These are phyloP conservation scores for Microcos paniculata DNA, from an alignment of 345 rosid genomes.

Conservation along the genomic window DNA sequence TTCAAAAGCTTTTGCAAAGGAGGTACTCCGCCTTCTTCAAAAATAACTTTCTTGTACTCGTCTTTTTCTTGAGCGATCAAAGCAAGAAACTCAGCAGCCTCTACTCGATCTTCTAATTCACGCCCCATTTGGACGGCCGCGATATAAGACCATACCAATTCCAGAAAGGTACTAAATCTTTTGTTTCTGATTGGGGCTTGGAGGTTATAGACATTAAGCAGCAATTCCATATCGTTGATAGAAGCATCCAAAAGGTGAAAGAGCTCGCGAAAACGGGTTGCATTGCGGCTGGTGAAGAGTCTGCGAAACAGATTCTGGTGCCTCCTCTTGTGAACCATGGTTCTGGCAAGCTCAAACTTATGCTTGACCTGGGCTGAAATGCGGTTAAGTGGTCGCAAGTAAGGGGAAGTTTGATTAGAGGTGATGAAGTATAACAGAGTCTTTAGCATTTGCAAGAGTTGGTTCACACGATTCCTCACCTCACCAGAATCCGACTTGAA, in stretches of 20 bases:
- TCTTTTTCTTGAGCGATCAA: conserved; percentile 64
- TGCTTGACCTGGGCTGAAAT: no score
- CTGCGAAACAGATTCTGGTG: conserved; percentile 54
- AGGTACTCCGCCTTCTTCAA: conserved; percentile 72
- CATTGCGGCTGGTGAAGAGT: conserved; percentile 46
- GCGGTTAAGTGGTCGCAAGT: no score
- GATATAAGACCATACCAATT: conserved; percentile 75
- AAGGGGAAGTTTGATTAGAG: no score
- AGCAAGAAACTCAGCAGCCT: conserved; percentile 67
- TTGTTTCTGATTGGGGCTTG: conserved; percentile 75
- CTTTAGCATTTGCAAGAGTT: no score
- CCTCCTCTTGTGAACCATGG: conserved; percentile 39
- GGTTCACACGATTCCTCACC: no score
- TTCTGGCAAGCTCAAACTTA: no score
- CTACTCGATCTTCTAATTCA: conserved; percentile 43
- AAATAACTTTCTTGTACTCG: conserved; percentile 69
- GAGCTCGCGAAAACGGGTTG: conserved; percentile 62
- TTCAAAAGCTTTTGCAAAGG: conserved; percentile 60
- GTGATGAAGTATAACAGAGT: no score
- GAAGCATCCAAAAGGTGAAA: conserved; percentile 56
- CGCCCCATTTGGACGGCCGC: conserved; percentile 50
- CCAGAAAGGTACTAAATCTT: conserved; percentile 65
- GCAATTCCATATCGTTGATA: conserved; percentile 64
- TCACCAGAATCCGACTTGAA: no score
- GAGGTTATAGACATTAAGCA: conserved; percentile 46